Conservation (phyloP, 1,139 yeast genomes). For the Debaryomycetaceae sp. region DNA sequence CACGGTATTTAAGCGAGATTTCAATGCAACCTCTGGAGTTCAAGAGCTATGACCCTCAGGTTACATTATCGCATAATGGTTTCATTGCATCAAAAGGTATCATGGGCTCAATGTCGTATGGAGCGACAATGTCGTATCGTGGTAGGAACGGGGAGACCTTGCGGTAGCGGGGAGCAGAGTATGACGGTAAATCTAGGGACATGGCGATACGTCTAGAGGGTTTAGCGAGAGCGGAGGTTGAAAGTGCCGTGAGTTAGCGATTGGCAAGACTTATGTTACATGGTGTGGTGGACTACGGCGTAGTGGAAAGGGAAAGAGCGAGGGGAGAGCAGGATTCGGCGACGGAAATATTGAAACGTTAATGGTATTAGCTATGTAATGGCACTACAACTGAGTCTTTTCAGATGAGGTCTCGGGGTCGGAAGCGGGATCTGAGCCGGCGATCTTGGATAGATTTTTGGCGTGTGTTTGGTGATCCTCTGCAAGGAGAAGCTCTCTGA, state of each 20-base stretch:
- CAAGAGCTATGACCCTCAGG: not conserved
- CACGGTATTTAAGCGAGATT: not conserved
- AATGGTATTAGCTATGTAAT: no score
- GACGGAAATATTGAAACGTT: no score
- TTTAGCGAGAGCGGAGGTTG: not conserved
- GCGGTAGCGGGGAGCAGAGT: not conserved
- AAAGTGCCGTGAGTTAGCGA: no score
- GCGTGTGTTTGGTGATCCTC: slow-evolving; percentile 23
- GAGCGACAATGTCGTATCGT: not conserved
- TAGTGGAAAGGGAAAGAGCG: not conserved
- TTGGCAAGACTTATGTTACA: no score
- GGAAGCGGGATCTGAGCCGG: not conserved
- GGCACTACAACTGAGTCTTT: no score
- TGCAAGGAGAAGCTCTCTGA: slow-evolving; percentile 47
- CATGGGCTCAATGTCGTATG: not conserved
- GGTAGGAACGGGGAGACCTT: not conserved
- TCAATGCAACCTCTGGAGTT: not conserved
- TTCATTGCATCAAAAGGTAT: not conserved
- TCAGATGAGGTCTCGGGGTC: no score
- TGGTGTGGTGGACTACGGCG: not conserved
- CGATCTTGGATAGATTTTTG: slow-evolving; percentile 1
- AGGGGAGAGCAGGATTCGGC: not conserved
- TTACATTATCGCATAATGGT: not conserved
- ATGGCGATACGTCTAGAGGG: not conserved
- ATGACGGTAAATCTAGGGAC: not conserved